These are phyloP conservation scores for Bryum argenteum DNA, from an alignment of 225 moss, liverwort and hornwort species.

Conservation along the genomic window DNA sequence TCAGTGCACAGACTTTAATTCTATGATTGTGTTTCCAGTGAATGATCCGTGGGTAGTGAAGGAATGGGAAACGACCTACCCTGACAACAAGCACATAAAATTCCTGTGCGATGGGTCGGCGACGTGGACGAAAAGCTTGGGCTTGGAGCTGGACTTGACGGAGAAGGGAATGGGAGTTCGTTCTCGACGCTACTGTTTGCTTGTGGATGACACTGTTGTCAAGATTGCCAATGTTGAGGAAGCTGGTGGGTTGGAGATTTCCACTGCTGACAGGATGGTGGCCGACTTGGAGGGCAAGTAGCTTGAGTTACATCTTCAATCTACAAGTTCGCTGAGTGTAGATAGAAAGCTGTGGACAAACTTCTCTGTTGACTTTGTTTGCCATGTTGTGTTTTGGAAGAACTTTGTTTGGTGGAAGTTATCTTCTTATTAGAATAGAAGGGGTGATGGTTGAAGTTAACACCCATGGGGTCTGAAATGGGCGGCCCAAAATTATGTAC, in stretches of 20 bases:
- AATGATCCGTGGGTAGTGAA: conserved; percentile 72
- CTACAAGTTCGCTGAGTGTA: too few relatives aligned
- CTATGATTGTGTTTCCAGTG: conserved; percentile 43
- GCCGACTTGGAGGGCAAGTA: conserved; percentile 23
- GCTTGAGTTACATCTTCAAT: too few relatives aligned
- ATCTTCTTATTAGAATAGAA: too few relatives aligned
- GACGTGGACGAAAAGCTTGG: conserved; percentile 53
- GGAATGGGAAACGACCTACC: conserved; percentile 71
- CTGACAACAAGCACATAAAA: conserved; percentile 38
- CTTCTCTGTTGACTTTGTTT: too few relatives aligned
- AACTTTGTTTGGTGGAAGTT: too few relatives aligned
- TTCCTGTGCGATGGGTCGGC: conserved; percentile 67
- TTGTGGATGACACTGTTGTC: conserved; percentile 50
- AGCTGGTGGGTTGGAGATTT: conserved; percentile 54
- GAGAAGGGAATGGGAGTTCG: conserved; percentile 69
- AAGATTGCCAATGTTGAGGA: conserved; percentile 64
- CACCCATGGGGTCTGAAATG: too few relatives aligned
- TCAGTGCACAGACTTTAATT: background rate
- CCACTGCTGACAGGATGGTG: conserved; percentile 47
- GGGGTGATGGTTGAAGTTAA: too few relatives aligned
- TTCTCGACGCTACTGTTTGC: conserved; percentile 63
- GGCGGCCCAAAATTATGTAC: too few relatives aligned
- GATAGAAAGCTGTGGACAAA: too few relatives aligned
- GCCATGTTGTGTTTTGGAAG: too few relatives aligned
- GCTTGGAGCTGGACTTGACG: conserved; percentile 67